Conservation (phyloP, 2,329 filamentous ascomycete species). For the Apiospora sp. region DNA sequence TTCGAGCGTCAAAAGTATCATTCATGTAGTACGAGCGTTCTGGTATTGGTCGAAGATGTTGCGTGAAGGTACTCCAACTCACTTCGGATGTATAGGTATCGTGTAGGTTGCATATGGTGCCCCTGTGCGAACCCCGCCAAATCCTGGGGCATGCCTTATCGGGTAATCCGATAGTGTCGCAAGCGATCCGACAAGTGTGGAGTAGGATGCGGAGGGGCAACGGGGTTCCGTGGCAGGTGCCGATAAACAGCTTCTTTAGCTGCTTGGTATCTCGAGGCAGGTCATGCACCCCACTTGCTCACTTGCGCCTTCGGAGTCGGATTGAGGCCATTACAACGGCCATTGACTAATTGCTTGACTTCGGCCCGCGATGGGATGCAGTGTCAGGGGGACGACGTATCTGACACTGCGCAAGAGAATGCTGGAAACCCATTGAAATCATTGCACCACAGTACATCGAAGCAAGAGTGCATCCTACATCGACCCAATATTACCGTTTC, state of each 20-base stretch:
- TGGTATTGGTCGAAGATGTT: background rate
- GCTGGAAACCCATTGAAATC: background rate
- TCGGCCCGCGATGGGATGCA: background rate
- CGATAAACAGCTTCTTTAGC: background rate
- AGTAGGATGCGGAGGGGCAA: background rate
- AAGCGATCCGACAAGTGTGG: constrained; percentile 1
- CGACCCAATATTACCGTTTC: background rate
- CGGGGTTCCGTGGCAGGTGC: background rate
- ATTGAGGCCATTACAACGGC: constrained; percentile 1
- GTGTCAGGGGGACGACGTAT: background rate
- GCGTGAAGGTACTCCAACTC: background rate
- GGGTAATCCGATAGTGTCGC: constrained; percentile 15
- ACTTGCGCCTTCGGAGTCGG: background rate
- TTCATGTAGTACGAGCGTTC: too few relatives aligned
- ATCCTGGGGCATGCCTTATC: background rate
- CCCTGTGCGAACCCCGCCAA: background rate
- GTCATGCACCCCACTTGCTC: background rate
- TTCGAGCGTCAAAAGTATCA: too few relatives aligned
- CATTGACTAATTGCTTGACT: constrained; percentile 8
- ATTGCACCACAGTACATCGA: background rate
- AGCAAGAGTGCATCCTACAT: background rate
- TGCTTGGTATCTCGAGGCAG: background rate
- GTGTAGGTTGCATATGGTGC: background rate
- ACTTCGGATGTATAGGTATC: background rate
- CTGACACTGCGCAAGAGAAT: background rate